phyloP scores from a whole-genome alignment of 179 eudicot species.

The Monotropa hypopitys region DNA sequence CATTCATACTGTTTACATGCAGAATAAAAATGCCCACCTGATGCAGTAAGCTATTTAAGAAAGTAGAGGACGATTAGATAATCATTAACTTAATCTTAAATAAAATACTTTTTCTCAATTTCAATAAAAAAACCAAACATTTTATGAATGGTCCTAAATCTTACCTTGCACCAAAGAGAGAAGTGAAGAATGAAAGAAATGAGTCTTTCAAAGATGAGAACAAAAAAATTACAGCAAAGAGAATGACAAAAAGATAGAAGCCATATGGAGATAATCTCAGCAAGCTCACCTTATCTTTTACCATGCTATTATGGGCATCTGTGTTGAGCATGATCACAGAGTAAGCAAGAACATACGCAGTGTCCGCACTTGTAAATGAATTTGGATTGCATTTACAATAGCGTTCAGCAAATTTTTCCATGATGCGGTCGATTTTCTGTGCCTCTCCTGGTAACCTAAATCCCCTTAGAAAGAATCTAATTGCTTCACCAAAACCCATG shows the following conservation, averaged over 20 bases:
- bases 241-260: not conserved
- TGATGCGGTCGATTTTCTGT: constrained; percentile 92
- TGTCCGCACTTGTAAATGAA: constrained; percentile 87
- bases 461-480: constrained; percentile 83
- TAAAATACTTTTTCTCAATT: not conserved
- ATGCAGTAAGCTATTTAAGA: not conserved
- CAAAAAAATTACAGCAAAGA: not conserved
- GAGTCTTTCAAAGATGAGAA: not conserved
- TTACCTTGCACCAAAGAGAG: not conserved
- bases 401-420: constrained; percentile 98
- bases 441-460: constrained; percentile 98
- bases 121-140: not conserved
- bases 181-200: not conserved
- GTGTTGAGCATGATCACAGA: constrained; percentile 96
- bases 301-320: constrained; percentile 96
- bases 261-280: not conserved
- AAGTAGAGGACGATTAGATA: not conserved
- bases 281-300: constrained; percentile 80
- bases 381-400: constrained; percentile 89
- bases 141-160: not conserved
- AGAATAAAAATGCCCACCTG: not conserved
- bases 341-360: constrained; percentile 97
- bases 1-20: not conserved
- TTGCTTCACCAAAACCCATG: constrained; percentile 86
- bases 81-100: not conserved